Conservation (phyloP, 805 yeast species). For the Yarrowia divulgata region DNA sequence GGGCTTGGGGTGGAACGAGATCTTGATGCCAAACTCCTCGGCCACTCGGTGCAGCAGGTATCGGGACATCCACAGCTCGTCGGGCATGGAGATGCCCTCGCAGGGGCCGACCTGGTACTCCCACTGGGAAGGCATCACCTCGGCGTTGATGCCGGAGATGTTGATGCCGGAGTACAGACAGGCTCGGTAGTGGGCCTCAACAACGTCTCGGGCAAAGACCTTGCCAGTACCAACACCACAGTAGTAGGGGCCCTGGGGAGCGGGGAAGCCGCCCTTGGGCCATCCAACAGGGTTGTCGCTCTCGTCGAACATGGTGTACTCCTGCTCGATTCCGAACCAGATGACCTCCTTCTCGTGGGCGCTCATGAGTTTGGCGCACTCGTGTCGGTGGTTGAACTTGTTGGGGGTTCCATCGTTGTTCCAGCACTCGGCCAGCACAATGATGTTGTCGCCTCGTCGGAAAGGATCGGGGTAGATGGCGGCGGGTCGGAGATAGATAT, state of each 20-base stretch:
- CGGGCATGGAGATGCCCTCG: slow-evolving; percentile 95
- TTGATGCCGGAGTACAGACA: slow-evolving; percentile 90
- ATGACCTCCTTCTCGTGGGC: slow-evolving; percentile 84
- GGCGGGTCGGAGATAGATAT: slow-evolving; percentile 93
- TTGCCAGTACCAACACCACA: slow-evolving; percentile 99
- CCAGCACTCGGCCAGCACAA: slow-evolving; percentile 96
- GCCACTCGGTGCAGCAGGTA: slow-evolving; percentile 92
- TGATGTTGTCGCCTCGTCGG: slow-evolving; percentile 96
- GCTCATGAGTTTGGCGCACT: slow-evolving; percentile 91
- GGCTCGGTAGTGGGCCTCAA: slow-evolving; percentile 99
- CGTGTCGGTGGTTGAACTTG: slow-evolving; percentile 98
- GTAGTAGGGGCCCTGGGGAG: slow-evolving; percentile 99
- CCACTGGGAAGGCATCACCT: slow-evolving; percentile 99
- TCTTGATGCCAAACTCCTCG: slow-evolving; percentile 98
- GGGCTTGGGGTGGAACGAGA: slow-evolving; percentile 99
- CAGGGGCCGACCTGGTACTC: slow-evolving; percentile 99
- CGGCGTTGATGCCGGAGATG: slow-evolving; percentile 97
- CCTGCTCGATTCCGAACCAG: slow-evolving; percentile 99
- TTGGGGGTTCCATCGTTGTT: slow-evolving; percentile 99
- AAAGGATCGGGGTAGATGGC: slow-evolving; percentile 96
- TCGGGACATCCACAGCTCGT: slow-evolving; percentile 95
- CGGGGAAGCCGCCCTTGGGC: slow-evolving; percentile 99
- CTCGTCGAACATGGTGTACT: slow-evolving; percentile 94
- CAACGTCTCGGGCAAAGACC: slow-evolving; percentile 96
- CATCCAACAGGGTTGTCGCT: slow-evolving; percentile 92